These are phyloP conservation scores for Eucalyptus erythrocorys DNA, from an alignment of 345 rosid species.

Conservation along the genomic window DNA sequence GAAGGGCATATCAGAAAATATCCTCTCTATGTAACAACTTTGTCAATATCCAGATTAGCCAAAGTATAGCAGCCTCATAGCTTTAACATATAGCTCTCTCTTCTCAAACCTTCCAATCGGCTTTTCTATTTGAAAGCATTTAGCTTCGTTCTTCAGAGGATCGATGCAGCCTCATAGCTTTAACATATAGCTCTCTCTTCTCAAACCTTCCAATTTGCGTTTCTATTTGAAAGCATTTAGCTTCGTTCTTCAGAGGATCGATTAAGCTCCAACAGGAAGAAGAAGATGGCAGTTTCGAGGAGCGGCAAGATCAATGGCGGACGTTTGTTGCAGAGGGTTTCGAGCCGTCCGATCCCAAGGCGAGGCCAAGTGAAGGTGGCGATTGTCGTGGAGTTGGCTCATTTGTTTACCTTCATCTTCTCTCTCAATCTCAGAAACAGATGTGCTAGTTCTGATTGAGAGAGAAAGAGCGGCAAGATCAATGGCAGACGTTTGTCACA, in stretches of 20 bases:
- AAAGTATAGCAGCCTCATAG: neutral
- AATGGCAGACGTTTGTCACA: too few relatives aligned
- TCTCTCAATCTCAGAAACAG: neutral
- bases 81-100: neutral
- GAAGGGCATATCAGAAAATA: neutral
- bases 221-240: neutral
- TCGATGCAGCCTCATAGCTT: neutral
- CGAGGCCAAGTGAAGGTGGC: conserved; percentile 74
- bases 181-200: neutral
- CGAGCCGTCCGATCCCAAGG: conserved; percentile 57
- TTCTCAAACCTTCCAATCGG: neutral
- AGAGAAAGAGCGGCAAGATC: too few relatives aligned
- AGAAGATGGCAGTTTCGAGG: conserved; percentile 25
- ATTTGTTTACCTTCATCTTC: conserved; percentile 49
- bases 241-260: neutral
- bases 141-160: neutral
- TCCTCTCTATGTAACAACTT: neutral
- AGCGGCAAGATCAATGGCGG: conserved; percentile 9
- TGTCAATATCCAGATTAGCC: neutral
- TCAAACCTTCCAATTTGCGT: neutral
- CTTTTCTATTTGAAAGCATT: neutral
- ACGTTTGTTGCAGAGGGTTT: conserved; percentile 6
- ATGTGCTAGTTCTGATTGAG: neutral
- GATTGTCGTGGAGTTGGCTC: conserved; percentile 40
- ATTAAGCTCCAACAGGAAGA: neutral